A percentile compares a stretch with the other conserved stretches of the same genome.
phyloP scores from a whole-genome alignment of 108 stramenopile genomes.

The Craspedostauros australis region DNA sequence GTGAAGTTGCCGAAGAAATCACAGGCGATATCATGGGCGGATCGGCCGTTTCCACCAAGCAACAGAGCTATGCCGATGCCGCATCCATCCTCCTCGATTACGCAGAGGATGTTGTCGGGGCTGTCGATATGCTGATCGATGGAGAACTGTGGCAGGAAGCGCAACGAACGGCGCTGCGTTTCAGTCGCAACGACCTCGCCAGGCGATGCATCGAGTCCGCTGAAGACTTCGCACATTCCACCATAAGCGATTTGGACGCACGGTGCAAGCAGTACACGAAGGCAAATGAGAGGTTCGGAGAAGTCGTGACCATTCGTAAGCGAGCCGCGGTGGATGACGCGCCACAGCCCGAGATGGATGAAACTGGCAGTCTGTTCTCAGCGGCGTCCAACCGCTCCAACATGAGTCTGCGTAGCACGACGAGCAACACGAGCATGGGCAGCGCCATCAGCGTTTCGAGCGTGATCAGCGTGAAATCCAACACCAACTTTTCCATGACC shows the following conservation, averaged over 20 bases:
- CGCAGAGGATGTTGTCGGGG: conserved; percentile 51
- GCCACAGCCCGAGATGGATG: conserved; percentile 13
- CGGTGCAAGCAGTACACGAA: conserved; percentile 43
- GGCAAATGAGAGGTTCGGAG: conserved; percentile 43
- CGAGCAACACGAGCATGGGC: conserved; percentile 41
- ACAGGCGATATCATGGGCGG: neutral
- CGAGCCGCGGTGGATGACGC: conserved; percentile 48
- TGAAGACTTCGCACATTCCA: conserved; percentile 39
- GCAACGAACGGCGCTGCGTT: conserved; percentile 39
- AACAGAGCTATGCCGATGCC: conserved; percentile 43
- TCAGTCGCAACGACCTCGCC: conserved; percentile 46
- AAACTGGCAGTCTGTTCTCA: conserved; percentile 72
- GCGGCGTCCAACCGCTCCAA: conserved; percentile 59
- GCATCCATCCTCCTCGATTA: conserved; percentile 78
- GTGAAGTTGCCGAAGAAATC: conserved; percentile 34
- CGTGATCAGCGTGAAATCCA: conserved; percentile 65
- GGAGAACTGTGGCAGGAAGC: conserved; percentile 71
- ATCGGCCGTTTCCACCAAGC: conserved; percentile 13
- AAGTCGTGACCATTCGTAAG: conserved; percentile 63
- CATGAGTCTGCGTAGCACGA: conserved; percentile 51
- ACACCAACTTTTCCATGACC: conserved; percentile 63
- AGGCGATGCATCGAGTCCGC: conserved; percentile 54
- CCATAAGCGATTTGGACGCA: conserved; percentile 59
- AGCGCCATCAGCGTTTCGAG: conserved; percentile 63
- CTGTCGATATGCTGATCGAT: conserved; percentile 62